These are phyloP conservation scores for Fusarium subglutinans DNA, from an alignment of 2,329 filamentous ascomycete genomes.

Conservation along the genomic window DNA sequence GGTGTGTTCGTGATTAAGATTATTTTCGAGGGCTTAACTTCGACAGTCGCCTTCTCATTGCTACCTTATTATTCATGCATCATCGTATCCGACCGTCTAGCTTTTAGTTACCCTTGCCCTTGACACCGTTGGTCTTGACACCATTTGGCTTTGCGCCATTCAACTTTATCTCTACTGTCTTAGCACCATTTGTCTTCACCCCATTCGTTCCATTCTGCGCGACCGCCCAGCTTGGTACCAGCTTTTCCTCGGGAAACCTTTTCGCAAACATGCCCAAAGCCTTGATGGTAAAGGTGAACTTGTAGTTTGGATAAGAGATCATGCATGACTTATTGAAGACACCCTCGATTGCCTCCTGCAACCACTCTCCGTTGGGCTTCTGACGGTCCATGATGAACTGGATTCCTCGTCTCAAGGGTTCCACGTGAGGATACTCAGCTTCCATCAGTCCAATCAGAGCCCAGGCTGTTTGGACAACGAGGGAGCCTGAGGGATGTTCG, in stretches of 20 bases:
- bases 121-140: neutral
- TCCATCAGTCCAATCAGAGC: constrained; percentile 84
- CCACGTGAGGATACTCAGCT: constrained; percentile 79
- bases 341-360: constrained; percentile 94
- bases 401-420: constrained; percentile 77
- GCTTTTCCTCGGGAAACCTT: constrained; percentile 72
- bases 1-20: neutral
- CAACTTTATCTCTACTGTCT: neutral
- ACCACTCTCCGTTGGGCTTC: constrained; percentile 89
- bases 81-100: neutral
- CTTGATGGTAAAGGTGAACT: constrained; percentile 94
- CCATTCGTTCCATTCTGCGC: constrained; percentile 2
- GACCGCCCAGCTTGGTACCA: constrained; percentile 47
- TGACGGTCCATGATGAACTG: constrained; percentile 86
- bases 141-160: neutral
- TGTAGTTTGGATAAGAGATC: constrained; percentile 99
- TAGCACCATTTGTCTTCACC: neutral
- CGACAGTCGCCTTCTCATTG: neutral
- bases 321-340: constrained; percentile 99
- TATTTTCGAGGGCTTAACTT: neutral
- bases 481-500: constrained; percentile 78
- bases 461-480: constrained; percentile 97
- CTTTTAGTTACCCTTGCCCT: neutral
- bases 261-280: constrained; percentile 89
- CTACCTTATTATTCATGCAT: neutral